Evolutionary conservation across 768 basidiomycete species (phyloP).

Genomic region (Podaxis sp.): DNA sequence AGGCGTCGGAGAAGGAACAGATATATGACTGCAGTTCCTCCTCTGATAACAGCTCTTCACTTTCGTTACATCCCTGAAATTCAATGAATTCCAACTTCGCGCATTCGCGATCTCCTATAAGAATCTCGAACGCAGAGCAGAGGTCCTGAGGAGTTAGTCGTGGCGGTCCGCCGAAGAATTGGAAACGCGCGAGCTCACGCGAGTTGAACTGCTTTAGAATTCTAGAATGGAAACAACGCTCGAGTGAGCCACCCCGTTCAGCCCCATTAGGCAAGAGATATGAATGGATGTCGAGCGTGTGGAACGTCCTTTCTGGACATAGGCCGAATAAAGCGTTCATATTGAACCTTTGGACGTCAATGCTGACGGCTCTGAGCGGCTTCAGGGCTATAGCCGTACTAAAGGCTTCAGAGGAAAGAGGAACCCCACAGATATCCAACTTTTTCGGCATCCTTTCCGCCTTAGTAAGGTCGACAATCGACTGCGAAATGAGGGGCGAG

Average conservation of each 20-base stretch:
- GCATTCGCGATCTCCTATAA: background rate
- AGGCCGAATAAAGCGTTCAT: background rate
- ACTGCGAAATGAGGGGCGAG: background rate
- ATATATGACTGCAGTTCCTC: background rate
- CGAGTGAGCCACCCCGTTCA: background rate
- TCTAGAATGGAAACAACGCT: background rate
- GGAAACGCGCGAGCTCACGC: background rate
- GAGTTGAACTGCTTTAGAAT: background rate
- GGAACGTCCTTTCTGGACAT: constrained; percentile 1
- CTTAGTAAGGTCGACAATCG: background rate
- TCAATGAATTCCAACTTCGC: constrained; percentile 1
- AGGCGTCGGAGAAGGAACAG: constrained; percentile 1
- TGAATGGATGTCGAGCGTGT: background rate
- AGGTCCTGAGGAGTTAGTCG: background rate
- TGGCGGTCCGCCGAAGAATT: background rate
- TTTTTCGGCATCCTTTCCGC: background rate
- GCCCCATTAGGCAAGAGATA: constrained; percentile 4
- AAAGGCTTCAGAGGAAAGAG: background rate
- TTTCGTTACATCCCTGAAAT: background rate
- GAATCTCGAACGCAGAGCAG: background rate
- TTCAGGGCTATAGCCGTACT: background rate
- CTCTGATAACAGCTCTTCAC: background rate
- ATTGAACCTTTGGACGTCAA: constrained; percentile 2
- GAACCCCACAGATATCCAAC: constrained; percentile 1
- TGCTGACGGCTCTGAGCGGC: background rate